Percentiles rank a stretch among this genome's conserved stretches.
Evolutionary conservation across 768 basidiomycete species (phyloP).

Genomic region (Kwoniella dendrophila): DNA sequence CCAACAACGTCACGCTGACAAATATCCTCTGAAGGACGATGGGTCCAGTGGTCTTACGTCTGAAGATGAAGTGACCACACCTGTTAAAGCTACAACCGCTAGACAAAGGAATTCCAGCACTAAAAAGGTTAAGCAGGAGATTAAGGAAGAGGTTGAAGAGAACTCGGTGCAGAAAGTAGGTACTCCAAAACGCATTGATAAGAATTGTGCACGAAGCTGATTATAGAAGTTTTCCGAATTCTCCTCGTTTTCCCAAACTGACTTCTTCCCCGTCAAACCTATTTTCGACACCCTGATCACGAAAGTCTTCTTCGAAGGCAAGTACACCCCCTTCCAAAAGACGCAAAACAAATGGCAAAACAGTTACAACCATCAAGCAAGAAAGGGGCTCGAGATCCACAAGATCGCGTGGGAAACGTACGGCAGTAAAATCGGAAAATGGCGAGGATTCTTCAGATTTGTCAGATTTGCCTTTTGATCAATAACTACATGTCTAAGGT

Average conservation of each 20-base stretch:
- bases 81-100: slow-evolving; percentile 27
- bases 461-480: slow-evolving; percentile 28
- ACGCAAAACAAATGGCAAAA: not conserved
- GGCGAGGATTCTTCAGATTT: slow-evolving; percentile 24
- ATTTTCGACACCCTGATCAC: not conserved
- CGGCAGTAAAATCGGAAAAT: not conserved
- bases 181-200: not conserved
- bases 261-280: not conserved
- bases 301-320: not conserved
- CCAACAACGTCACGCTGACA: not conserved
- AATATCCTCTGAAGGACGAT: not conserved
- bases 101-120: slow-evolving; percentile 27
- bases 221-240: not conserved
- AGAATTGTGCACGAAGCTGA: not conserved
- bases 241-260: not conserved
- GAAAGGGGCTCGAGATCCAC: not conserved
- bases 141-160: slow-evolving; percentile 3
- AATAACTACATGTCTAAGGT: not conserved
- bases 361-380: slow-evolving; percentile 7
- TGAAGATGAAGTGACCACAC: slow-evolving; percentile 12
- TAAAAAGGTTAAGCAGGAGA: slow-evolving; percentile 13
- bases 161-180: slow-evolving; percentile 21
- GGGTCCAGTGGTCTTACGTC: not conserved
- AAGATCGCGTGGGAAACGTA: not conserved
- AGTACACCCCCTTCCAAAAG: not conserved